A percentile compares a stretch with the other conserved stretches of the same genome.
Evolutionary conservation across 495 filamentous ascomycete species (phyloP).

Genomic region (Pseudoneurospora amorphoporcata): DNA sequence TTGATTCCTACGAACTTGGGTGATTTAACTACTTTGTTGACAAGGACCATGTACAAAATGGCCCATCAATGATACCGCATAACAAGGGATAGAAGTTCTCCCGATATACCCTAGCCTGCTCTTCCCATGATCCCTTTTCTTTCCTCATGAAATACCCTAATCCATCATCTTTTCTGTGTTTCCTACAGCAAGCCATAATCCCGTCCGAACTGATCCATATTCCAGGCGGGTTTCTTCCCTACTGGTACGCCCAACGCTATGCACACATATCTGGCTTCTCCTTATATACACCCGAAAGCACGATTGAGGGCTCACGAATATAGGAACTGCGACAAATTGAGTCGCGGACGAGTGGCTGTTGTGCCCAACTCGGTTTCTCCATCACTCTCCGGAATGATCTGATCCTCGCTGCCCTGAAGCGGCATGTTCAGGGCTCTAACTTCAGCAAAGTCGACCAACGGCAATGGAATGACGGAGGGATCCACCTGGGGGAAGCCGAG

Average conservation of each 20-base stretch:
- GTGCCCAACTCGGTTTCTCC: slow-evolving; percentile 40
- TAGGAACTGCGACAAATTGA: slow-evolving; percentile 46
- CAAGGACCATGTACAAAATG: background rate
- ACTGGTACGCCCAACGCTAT: slow-evolving; percentile 17
- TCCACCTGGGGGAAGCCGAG: slow-evolving; percentile 23
- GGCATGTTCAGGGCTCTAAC: slow-evolving; percentile 26
- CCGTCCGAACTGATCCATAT: background rate
- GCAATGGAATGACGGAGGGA: slow-evolving; percentile 31
- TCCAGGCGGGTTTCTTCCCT: background rate
- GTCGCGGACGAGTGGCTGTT: slow-evolving; percentile 10
- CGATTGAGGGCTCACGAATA: slow-evolving; percentile 28
- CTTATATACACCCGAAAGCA: background rate
- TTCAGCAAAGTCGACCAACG: slow-evolving; percentile 29
- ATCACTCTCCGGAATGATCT: slow-evolving; percentile 61
- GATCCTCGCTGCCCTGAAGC: slow-evolving; percentile 62
- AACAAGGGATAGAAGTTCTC: background rate
- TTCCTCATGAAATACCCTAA: background rate
- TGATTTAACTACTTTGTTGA: background rate
- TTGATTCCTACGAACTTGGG: background rate
- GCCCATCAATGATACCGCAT: background rate
- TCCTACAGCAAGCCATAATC: background rate
- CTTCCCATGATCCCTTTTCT: background rate
- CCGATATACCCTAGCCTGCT: background rate
- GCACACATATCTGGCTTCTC: slow-evolving; percentile 3
- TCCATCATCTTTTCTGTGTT: background rate